Evolutionary conservation across 495 filamentous ascomycete species (phyloP).

Genomic region (Tirmania nivea): DNA sequence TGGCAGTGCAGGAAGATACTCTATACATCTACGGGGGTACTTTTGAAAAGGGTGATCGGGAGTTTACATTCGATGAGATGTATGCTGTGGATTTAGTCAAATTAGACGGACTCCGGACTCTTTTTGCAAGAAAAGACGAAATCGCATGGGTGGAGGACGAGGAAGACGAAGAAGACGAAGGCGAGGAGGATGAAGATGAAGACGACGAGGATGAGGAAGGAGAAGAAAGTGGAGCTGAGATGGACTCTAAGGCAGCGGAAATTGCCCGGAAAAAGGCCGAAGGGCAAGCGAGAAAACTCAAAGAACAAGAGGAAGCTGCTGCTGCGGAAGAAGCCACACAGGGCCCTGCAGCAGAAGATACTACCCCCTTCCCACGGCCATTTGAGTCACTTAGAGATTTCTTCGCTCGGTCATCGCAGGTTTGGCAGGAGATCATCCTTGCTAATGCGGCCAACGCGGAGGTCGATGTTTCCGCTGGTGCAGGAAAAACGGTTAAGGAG

Average conservation of each 20-base stretch:
- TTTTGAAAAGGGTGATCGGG: conserved; percentile 79
- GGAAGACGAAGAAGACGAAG: conserved; percentile 45
- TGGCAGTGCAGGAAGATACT: conserved; percentile 77
- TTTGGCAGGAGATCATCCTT: conserved; percentile 75
- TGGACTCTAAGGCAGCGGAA: conserved; percentile 21
- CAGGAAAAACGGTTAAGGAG: conserved; percentile 62
- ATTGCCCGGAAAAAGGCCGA: background rate
- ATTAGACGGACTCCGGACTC: conserved; percentile 72
- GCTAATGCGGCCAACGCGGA: conserved; percentile 30
- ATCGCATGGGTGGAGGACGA: conserved; percentile 51
- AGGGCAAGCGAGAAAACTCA: conserved; percentile 25
- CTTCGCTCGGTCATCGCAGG: conserved; percentile 63
- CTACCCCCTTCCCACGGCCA: conserved; percentile 38
- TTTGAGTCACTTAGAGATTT: conserved; percentile 87
- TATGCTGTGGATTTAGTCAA: conserved; percentile 79
- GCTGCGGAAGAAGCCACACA: conserved; percentile 23
- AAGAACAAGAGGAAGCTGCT: conserved; percentile 15
- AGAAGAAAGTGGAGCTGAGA: conserved; percentile 34
- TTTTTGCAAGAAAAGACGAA: conserved; percentile 62
- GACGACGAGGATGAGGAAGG: conserved; percentile 46
- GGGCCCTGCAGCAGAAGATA: conserved; percentile 1
- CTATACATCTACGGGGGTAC: conserved; percentile 89
- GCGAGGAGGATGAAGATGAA: conserved; percentile 44
- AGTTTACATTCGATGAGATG: conserved; percentile 87
- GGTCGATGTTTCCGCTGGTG: conserved; percentile 9